Base-by-base conservation (phyloP, 768 basidiomycete species). In the Pilatotrama ljubarskyi region DNA sequence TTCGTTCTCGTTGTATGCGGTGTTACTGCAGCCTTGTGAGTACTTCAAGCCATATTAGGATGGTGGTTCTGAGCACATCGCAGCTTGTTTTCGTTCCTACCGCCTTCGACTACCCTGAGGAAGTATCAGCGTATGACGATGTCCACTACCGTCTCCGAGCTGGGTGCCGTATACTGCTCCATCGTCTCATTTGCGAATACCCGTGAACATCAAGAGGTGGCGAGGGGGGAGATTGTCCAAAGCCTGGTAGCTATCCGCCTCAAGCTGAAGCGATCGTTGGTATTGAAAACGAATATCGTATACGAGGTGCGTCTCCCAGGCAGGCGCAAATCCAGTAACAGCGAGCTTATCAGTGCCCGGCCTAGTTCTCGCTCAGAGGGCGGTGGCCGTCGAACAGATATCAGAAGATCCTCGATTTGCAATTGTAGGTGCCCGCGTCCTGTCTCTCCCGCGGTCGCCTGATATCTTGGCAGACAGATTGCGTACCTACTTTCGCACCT, bases 311-410 rank as follows among this genome's bases (percentile, higher is more conserved):
- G 77, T 55, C 35, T 26, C 9, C 55, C 38, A 1, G 26, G 18
- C n/a, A 5, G 5, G 5, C 14, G 38, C 32, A n/a, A 11, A 13
- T 8, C n/a, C 62, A 18, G 10, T 49, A 6, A 25, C 53, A 8
- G 58, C 55, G 0, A 3, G 20, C 48, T 42, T 1, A 60, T 9
- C 17, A 13, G 2, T 40, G 2, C n/a, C 24, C 13, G 15, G 35
- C 42, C 55, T 66, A 93, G 86, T 84, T 91, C 69, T 92, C 91
- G 0, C 72, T 94, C 22, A 73, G 84, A 51, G 93, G 92, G 0
- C 76, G 79, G 63, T 94, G 91, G 93, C 93, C 93, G 0, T 82
- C 83, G n/a, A 75, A 88, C 56, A 75, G 93, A 59, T 93, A 93
- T 69, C 83, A 87, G 37, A 83, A 76, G 36, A 81, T 91, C 32